Base-by-base conservation (phyloP, 208 protist genomes). In the Trypanosoma vivax region DNA sequence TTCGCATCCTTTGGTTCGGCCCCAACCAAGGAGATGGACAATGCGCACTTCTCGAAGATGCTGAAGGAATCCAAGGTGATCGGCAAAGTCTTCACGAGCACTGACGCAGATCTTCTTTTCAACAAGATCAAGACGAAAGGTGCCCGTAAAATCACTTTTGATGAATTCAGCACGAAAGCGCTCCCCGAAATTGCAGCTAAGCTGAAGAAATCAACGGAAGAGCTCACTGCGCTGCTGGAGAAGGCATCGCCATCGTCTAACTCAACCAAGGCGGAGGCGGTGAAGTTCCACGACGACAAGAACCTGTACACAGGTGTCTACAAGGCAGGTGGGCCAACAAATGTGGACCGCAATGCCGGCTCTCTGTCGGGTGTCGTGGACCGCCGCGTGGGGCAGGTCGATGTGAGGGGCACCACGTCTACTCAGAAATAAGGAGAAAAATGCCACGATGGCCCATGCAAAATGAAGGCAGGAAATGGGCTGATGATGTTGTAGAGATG, bases 231-330 rank as follows among this genome's bases (percentile, higher is more conserved):
- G 10, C 86, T 83, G 61, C 60, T 94, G 37, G 13, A 51, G 14
- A 51, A 19, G 7, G 50, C 33, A 11, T 72, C 76, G 13, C 88
- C 88, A 0, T 69, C 82, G 71, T 60, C 83, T 3, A 71, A 70
- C 70, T 74, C 62, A 54, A 94, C 88, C 9, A 88, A 91, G 73
- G 69, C 82, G 4, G 88, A 92, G 9, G 55, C 45, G n/a, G 83
- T 91, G 37, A 86, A 87, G 67, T 95, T 95, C 60, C 75, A 87
- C 69, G 88, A 95, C 46, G 88, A 95, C 65, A 95, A 95, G 72
- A 85, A 60, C 66, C 47, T 60, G 30, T 95, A 95, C 88, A 95
- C 88, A 14, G 88, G 88, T 40, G 88, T 88, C 0, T 79, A 87
- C 60, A 92, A 92, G 82, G 70, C 73, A 35, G 88, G 88, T 33